Percentiles rank a stretch among this genome's conserved stretches.
phyloP scores from a whole-genome alignment of 1,284 basidiomycete species.

The Neonothopanus nambi region DNA sequence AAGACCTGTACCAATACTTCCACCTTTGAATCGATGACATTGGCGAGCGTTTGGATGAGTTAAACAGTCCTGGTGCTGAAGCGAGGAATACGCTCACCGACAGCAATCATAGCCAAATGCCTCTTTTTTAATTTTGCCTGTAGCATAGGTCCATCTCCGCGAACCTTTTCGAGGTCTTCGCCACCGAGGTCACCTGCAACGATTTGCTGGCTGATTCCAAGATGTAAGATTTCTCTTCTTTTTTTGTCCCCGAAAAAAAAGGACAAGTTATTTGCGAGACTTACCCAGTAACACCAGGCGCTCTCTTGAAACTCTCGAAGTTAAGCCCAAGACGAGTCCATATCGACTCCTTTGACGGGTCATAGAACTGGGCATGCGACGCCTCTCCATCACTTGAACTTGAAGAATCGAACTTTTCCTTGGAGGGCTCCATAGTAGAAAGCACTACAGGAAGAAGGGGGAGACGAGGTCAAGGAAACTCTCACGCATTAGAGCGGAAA shows the following conservation, averaged over 20 bases:
- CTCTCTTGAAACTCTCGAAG: constrained; percentile 45
- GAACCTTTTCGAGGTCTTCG: constrained; percentile 34
- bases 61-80: background rate
- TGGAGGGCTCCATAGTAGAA: background rate
- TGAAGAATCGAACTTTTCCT: constrained; percentile 5
- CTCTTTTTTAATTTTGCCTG: constrained; percentile 48
- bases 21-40: constrained; percentile 29
- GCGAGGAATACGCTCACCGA: constrained; percentile 32
- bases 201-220: constrained; percentile 32
- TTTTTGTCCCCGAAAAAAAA: too few relatives aligned
- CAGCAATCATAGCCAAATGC: constrained; percentile 47
- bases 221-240: too few relatives aligned
- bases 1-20: constrained; percentile 53
- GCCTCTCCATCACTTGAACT: background rate
- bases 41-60: background rate
- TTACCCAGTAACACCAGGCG: constrained; percentile 44
- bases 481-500: too few relatives aligned
- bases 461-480: background rate
- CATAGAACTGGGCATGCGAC: constrained; percentile 31
- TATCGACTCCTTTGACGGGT: constrained; percentile 43
- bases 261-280: constrained; percentile 19
- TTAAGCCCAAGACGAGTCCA: constrained; percentile 41
- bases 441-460: background rate
- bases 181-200: constrained; percentile 34
- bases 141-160: constrained; percentile 44